A percentile compares a stretch with the other conserved stretches of the same genome.
These are phyloP conservation scores for Lentinula aciculospora DNA, from an alignment of 768 basidiomycete species.

Conservation along the genomic window DNA sequence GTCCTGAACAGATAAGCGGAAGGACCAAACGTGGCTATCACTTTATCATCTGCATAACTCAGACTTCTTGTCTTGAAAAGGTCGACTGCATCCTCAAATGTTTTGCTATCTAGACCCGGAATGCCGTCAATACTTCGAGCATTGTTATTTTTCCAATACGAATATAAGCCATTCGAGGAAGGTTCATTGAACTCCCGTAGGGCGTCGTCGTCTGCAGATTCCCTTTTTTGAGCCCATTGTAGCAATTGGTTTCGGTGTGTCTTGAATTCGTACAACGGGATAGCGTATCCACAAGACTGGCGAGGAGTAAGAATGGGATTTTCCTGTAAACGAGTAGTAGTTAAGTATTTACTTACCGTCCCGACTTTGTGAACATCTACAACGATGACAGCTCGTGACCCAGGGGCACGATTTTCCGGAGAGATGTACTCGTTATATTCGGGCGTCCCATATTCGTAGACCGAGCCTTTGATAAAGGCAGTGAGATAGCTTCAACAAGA, in stretches of 20 bases:
- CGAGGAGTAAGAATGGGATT: not conserved
- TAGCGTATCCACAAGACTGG: slow-evolving; percentile 41
- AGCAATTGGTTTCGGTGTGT: slow-evolving; percentile 33
- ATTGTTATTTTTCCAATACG: slow-evolving; percentile 7
- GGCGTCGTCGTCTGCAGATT: slow-evolving; percentile 15
- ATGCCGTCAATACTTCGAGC: slow-evolving; percentile 7
- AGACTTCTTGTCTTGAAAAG: not conserved
- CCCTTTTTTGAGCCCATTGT: slow-evolving; percentile 20
- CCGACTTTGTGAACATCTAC: slow-evolving; percentile 40
- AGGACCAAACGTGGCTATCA: not conserved
- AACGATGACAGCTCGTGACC: slow-evolving; percentile 40
- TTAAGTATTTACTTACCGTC: slow-evolving; percentile 24
- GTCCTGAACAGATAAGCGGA: not conserved
- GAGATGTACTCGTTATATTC: slow-evolving; percentile 35
- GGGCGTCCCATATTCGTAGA: slow-evolving; percentile 39
- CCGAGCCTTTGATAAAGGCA: slow-evolving; percentile 22
- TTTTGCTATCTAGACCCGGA: not conserved
- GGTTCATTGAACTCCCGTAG: not conserved
- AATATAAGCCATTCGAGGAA: not conserved
- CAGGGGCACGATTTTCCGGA: slow-evolving; percentile 24
- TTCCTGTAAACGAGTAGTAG: not conserved
- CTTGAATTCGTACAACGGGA: slow-evolving; percentile 33
- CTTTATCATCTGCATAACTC: not conserved
- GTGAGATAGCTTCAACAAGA: not conserved
- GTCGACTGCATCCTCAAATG: not conserved